These are phyloP conservation scores for Paraleonurus japonicus DNA, from an alignment of 257 asterid species.

Conservation along the genomic window DNA sequence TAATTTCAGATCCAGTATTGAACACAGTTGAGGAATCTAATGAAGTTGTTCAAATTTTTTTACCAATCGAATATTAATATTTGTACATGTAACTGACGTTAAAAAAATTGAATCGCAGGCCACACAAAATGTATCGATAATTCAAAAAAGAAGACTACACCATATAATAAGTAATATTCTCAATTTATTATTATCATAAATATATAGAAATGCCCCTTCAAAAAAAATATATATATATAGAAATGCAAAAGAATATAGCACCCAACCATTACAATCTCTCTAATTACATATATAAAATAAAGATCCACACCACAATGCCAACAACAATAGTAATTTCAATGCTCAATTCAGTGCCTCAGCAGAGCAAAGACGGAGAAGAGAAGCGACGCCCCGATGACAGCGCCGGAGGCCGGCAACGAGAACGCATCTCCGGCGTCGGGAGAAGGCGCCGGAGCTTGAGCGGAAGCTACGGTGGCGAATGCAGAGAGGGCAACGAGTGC, in stretches of 20 bases:
- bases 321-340: background rate
- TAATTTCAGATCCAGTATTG: too few relatives aligned
- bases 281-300: background rate
- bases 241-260: slow-evolving; percentile 17
- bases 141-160: background rate
- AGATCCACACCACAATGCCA: background rate
- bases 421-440: slow-evolving; percentile 54
- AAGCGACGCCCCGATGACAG: slow-evolving; percentile 41
- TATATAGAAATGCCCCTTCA: too few relatives aligned
- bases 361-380: slow-evolving; percentile 42
- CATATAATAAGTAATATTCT: background rate
- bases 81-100: too few relatives aligned
- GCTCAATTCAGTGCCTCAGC: slow-evolving; percentile 39
- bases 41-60: too few relatives aligned
- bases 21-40: too few relatives aligned
- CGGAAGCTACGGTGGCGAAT: slow-evolving; percentile 34
- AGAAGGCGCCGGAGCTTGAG: slow-evolving; percentile 50
- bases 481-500: slow-evolving; percentile 32
- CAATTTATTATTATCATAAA: slow-evolving; percentile 20
- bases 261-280: background rate
- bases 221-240: too few relatives aligned
- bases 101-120: too few relatives aligned
- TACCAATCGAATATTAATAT: too few relatives aligned
- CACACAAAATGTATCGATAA: too few relatives aligned
- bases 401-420: slow-evolving; percentile 38